Base-by-base conservation (phyloP, 345 rosid species). In the Ceriops tagal region DNA sequence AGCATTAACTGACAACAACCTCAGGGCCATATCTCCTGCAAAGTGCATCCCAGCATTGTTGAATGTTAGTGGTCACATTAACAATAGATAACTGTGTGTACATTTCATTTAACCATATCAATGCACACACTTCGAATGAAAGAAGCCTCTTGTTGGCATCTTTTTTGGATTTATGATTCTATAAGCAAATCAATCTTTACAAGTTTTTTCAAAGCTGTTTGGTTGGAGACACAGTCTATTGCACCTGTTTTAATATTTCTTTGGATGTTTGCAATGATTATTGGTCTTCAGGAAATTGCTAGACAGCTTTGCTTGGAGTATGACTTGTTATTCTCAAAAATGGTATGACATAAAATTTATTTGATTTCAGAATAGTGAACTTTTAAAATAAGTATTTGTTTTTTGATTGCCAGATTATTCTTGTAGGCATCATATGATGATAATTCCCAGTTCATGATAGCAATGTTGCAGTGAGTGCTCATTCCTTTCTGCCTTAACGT, bases 361-460 rank as follows among this genome's bases (percentile, higher is more conserved):
- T 72, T 27, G 55, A 56, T 53, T 65, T 68, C 51, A 57, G 8
- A 26, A 18, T 64, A 24, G 18, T 46, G 51, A 59, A 43, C 66
- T 67, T 61, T 1, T 51, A 32, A 43, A 49, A 69, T 34, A 77
- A 65, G 53, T 21, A 31, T 71, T 27, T 43, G 15, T 5, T 63
- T 72, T 28, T 51, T 81, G 56, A 77, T 76, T 31, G 60, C 67
- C 32, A 37, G 32, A 64, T 70, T 34, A 66, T 64, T 71, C 76
- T 81, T 79, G 58, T 71, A 95, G 97, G 96, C 97, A 73, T 95
- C 97, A 51, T 89, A 82, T 80, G 96, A 92, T 80, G 99, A 95
- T 73, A 91, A 92, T 79, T 85, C 93, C 2, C 91, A 95, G 62
- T 95, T 92, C 86, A 82, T 88, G 76, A 70, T 92, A 76, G 90